phyloP scores from a whole-genome alignment of 495 filamentous ascomycete species.

The Lepraria neglecta region DNA sequence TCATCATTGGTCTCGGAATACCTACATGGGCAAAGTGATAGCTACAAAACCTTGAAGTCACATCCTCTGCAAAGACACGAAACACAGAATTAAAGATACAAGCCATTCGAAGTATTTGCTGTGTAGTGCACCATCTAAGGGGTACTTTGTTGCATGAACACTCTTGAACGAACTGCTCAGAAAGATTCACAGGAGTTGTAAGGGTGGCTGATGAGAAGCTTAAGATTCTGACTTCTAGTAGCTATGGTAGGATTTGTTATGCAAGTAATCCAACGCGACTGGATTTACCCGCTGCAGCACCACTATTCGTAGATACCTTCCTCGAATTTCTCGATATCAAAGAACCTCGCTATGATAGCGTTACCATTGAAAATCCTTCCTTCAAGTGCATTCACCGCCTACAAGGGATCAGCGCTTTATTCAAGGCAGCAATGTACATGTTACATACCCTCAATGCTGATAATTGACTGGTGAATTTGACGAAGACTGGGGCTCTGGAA shows the following conservation, averaged over 20 bases:
- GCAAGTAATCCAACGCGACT: not conserved
- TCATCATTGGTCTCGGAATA: not conserved
- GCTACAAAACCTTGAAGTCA: too few species aligned
- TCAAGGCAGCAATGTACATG: slow-evolving; percentile 8
- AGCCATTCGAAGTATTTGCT: not conserved
- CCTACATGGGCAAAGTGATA: too few species aligned
- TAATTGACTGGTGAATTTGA: slow-evolving; percentile 77
- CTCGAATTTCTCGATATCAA: slow-evolving; percentile 74
- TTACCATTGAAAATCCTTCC: slow-evolving; percentile 84
- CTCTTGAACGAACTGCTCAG: too few species aligned
- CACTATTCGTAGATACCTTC: slow-evolving; percentile 53
- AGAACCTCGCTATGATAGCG: slow-evolving; percentile 69
- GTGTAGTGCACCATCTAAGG: too few species aligned
- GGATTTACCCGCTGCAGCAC: not conserved
- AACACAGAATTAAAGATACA: too few species aligned
- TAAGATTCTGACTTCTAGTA: not conserved
- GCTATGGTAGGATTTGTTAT: not conserved
- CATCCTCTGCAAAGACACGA: too few species aligned
- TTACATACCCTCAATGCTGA: slow-evolving; percentile 70
- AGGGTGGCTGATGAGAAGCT: not conserved
- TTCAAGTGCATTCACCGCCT: slow-evolving; percentile 85
- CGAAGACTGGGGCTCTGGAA: slow-evolving; percentile 64
- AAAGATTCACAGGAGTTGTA: not conserved
- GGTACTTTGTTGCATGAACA: too few species aligned
- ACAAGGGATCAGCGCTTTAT: slow-evolving; percentile 7